These are phyloP conservation scores for Saccharomycopsis sp. DNA, from an alignment of 805 yeast species.

Conservation along the genomic window DNA sequence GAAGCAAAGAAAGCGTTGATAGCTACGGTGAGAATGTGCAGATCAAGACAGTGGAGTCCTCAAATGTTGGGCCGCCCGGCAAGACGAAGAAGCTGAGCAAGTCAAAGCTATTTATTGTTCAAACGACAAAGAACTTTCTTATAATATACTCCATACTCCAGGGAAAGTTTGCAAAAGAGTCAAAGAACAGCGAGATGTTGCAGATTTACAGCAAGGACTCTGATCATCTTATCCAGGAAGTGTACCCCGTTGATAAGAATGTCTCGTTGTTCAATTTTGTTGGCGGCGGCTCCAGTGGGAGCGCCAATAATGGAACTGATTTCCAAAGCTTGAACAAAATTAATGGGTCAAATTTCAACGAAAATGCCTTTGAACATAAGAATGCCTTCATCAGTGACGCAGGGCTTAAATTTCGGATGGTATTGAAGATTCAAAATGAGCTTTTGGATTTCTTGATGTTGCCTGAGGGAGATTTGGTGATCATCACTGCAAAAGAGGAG, in stretches of 20 bases:
- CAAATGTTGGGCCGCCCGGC: neutral
- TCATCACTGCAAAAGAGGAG: conserved; percentile 14
- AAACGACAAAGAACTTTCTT: conserved; percentile 30
- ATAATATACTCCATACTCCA: conserved; percentile 29
- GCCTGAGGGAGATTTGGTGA: conserved; percentile 11
- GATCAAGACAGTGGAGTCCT: conserved; percentile 23
- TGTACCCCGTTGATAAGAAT: conserved; percentile 10
- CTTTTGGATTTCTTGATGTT: conserved; percentile 23
- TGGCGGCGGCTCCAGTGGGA: conserved; percentile 4
- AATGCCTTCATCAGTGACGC: conserved; percentile 18
- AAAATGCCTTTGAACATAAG: conserved; percentile 5
- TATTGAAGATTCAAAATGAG: conserved; percentile 24
- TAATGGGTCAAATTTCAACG: neutral
- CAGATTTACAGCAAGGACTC: conserved; percentile 11
- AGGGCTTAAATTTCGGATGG: conserved; percentile 25
- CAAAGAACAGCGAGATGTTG: conserved; percentile 9
- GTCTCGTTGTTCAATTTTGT: conserved; percentile 11
- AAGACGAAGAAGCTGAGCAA: neutral
- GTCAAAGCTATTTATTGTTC: conserved; percentile 25
- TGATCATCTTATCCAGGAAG: conserved; percentile 19
- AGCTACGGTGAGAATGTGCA: conserved; percentile 32
- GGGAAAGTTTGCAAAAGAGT: conserved; percentile 6
- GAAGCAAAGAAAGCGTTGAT: conserved; percentile 29
- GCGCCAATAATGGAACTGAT: conserved; percentile 4
- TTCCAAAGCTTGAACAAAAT: conserved; percentile 2